Evolutionary conservation across 2,329 filamentous ascomycete species (phyloP).

Genomic region (Didymellaceae sp.): DNA sequence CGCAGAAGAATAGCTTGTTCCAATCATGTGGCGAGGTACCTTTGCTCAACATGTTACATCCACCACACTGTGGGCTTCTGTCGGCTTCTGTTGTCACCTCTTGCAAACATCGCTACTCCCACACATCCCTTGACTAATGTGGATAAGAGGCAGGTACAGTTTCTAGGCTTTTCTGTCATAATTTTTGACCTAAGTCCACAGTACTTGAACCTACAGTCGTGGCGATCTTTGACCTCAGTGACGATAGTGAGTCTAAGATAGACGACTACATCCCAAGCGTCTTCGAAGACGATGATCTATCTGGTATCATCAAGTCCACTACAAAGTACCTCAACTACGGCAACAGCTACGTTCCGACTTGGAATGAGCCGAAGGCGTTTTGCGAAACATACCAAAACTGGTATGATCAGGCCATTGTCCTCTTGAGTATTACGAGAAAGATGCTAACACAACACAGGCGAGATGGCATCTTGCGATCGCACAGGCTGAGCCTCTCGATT

Average conservation of each 20-base stretch:
- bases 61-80: no score
- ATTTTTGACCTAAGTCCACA: no score
- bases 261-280: not conserved
- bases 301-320: not conserved
- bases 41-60: no score
- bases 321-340: not conserved
- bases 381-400: not conserved
- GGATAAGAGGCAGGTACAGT: no score
- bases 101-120: no score
- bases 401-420: not conserved
- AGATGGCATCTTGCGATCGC: slow-evolving; percentile 17
- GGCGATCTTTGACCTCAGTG: not conserved
- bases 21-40: no score
- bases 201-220: no score
- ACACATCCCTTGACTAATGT: no score
- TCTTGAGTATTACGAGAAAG: not conserved
- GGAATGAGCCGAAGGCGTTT: not conserved
- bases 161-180: no score
- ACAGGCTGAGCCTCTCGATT: slow-evolving; percentile 9
- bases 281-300: not conserved
- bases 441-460: not conserved
- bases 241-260: not conserved
- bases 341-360: not conserved
- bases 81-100: no score
- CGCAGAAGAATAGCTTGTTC: no score